Evolutionary conservation across 2,329 filamentous ascomycete species (phyloP).

Genomic region (Apiospora arundinis): DNA sequence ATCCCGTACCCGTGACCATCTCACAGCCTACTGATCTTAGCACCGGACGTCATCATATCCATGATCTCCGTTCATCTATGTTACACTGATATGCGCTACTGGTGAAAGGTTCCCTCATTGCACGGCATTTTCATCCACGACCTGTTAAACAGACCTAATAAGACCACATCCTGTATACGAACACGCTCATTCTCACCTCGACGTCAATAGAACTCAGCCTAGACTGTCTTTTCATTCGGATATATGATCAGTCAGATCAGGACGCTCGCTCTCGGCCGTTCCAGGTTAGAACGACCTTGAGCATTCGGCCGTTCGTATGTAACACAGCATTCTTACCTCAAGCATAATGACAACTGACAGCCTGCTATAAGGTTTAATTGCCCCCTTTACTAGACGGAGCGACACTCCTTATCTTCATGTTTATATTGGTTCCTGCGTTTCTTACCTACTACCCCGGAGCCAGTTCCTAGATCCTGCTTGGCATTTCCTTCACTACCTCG

Average conservation of each 20-base stretch:
- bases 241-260: background rate
- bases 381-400: background rate
- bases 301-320: background rate
- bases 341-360: background rate
- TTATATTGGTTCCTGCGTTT: background rate
- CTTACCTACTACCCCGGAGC: no score
- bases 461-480: no score
- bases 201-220: background rate
- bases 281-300: background rate
- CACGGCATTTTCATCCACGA: background rate
- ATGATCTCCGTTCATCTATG: no score
- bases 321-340: background rate
- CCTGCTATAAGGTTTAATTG: background rate
- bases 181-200: background rate
- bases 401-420: background rate
- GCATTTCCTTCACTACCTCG: background rate
- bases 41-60: no score
- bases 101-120: background rate
- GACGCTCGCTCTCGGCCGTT: background rate
- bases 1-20: background rate
- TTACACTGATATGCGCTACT: background rate
- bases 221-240: background rate
- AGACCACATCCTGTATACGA: background rate
- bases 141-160: background rate
- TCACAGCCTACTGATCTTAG: no score